These are phyloP conservation scores for Dictyostelium capitatum DNA, from an alignment of 78 protist genomes.

Conservation along the genomic window DNA sequence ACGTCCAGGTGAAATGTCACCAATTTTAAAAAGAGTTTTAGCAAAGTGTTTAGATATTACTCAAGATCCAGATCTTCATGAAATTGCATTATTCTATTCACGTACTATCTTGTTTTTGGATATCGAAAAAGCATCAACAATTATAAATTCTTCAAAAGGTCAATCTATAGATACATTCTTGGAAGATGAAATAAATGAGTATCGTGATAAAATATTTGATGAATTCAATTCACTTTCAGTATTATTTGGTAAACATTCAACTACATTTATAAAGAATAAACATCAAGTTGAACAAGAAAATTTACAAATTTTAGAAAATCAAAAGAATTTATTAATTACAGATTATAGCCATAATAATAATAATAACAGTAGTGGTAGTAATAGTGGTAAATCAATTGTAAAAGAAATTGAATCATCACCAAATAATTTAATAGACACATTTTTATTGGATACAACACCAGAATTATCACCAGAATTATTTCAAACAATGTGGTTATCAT, in stretches of 20 bases:
- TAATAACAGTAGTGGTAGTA: background rate
- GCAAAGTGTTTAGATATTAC: constrained; percentile 6
- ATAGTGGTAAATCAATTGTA: background rate
- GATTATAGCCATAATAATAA: background rate
- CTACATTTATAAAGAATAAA: constrained; percentile 68
- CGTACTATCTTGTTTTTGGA: constrained; percentile 72
- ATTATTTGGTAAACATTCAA: constrained; percentile 85
- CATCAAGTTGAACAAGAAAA: constrained; percentile 19
- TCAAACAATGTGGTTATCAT: constrained; percentile 41
- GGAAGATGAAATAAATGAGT: constrained; percentile 55
- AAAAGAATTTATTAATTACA: background rate
- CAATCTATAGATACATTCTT: background rate
- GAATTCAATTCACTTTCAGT: constrained; percentile 95
- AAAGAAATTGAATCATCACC: constrained; percentile 56
- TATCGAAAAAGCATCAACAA: constrained; percentile 20
- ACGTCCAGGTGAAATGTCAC: constrained; percentile 90
- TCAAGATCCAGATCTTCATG: constrained; percentile 92
- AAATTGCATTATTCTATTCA: constrained; percentile 93
- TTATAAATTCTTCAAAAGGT: constrained; percentile 16
- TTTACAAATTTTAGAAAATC: constrained; percentile 1
- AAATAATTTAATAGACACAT: constrained; percentile 4
- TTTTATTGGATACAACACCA: constrained; percentile 28
- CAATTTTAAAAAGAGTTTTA: constrained; percentile 40
- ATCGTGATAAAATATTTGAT: constrained; percentile 89
- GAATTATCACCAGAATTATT: constrained; percentile 52